Evolutionary conservation across 805 yeast species (phyloP).

Genomic region (Yueomyces sinensis): DNA sequence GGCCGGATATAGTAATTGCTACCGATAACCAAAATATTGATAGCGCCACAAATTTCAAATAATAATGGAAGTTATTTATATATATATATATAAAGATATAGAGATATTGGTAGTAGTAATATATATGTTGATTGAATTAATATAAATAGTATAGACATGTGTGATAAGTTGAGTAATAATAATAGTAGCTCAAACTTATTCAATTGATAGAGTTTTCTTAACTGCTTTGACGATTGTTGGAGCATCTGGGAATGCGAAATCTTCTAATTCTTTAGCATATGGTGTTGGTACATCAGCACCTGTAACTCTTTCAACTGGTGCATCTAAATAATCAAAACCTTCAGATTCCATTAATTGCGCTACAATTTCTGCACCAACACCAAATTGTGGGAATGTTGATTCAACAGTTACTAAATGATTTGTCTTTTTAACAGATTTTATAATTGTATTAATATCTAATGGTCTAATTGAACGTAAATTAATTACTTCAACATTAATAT

Average conservation of each 20-base stretch:
- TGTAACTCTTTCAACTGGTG: constrained; percentile 96
- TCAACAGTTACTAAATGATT: constrained; percentile 93
- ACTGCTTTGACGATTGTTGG: constrained; percentile 80
- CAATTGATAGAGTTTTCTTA: constrained; percentile 65
- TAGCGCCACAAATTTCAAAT: too few species aligned
- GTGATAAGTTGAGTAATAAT: too few species aligned
- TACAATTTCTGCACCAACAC: constrained; percentile 96
- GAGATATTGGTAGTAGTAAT: too few species aligned
- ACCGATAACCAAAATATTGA: too few species aligned
- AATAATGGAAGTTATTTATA: too few species aligned
- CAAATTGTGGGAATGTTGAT: constrained; percentile 95
- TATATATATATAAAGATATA: too few species aligned
- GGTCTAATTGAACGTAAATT: constrained; percentile 97
- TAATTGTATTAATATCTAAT: constrained; percentile 74
- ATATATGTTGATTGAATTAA: too few species aligned
- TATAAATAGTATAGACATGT: too few species aligned
- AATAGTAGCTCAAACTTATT: too few species aligned
- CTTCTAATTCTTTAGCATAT: constrained; percentile 90
- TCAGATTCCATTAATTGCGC: constrained; percentile 98
- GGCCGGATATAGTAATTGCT: too few species aligned
- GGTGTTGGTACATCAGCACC: constrained; percentile 99
- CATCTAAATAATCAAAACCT: constrained; percentile 95
- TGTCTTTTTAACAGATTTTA: constrained; percentile 88
- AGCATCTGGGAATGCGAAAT: constrained; percentile 96
- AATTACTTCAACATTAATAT: constrained; percentile 83